Evolutionary conservation across 2,329 filamentous ascomycete species (phyloP).

Genomic region (Aspergillus sp.): DNA sequence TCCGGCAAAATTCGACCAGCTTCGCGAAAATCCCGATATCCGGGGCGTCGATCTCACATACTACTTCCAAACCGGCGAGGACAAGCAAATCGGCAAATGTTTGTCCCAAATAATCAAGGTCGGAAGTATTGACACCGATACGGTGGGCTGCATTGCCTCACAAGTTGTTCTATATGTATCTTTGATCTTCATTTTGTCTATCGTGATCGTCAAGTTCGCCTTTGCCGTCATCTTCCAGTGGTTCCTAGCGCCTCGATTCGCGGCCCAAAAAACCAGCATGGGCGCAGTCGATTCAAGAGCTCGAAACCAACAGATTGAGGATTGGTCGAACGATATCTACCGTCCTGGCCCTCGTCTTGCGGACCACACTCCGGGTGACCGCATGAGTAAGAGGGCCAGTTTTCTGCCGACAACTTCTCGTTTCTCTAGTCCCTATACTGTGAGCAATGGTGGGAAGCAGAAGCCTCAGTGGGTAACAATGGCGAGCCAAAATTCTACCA

Average conservation of each 20-base stretch:
- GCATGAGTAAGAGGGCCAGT: conserved; percentile 76
- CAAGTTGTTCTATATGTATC: conserved; percentile 96
- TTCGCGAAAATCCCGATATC: conserved; percentile 69
- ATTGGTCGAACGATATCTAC: conserved; percentile 98
- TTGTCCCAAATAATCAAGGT: conserved; percentile 94
- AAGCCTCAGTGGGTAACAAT: conserved; percentile 78
- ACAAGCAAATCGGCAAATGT: conserved; percentile 83
- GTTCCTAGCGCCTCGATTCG: conserved; percentile 88
- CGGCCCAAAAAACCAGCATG: conserved; percentile 80
- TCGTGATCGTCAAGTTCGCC: conserved; percentile 83
- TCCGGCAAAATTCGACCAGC: conserved; percentile 74
- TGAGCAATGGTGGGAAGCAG: conserved; percentile 61
- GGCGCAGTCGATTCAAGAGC: conserved; percentile 73
- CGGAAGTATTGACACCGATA: conserved; percentile 91
- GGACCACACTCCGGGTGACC: conserved; percentile 70
- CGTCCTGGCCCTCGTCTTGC: conserved; percentile 79
- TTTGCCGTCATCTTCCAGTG: conserved; percentile 91
- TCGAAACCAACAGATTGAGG: conserved; percentile 90
- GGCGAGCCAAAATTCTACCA: conserved; percentile 80
- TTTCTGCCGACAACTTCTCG: conserved; percentile 93
- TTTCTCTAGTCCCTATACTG: conserved; percentile 86
- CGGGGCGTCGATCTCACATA: conserved; percentile 87
- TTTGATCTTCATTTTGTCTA: conserved; percentile 83
- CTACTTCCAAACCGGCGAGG: conserved; percentile 72
- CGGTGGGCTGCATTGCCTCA: conserved; percentile 94